These are phyloP conservation scores for Elsinoe perseae DNA, from an alignment of 2,329 filamentous ascomycete species.

Conservation along the genomic window DNA sequence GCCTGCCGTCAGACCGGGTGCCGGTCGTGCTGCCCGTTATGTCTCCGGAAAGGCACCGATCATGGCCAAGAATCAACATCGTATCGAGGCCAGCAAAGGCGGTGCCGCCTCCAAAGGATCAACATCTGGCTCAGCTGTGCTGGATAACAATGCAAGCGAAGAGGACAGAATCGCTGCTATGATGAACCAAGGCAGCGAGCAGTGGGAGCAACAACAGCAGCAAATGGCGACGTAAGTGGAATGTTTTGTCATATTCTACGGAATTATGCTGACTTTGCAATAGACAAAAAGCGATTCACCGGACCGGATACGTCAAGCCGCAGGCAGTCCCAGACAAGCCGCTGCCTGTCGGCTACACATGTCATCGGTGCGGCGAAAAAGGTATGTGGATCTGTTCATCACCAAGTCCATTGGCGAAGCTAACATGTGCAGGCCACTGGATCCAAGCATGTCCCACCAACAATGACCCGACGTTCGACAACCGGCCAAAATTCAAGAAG, in stretches of 20 bases:
- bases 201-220: constrained; percentile 90
- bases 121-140: constrained; percentile 52
- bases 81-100: constrained; percentile 54
- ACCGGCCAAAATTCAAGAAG: constrained; percentile 84
- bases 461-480: constrained; percentile 92
- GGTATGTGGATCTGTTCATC: constrained; percentile 37
- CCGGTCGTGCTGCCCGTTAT: constrained; percentile 86
- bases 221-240: constrained; percentile 69
- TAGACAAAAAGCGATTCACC: constrained; percentile 38
- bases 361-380: constrained; percentile 92
- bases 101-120: constrained; percentile 33
- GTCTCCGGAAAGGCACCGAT: constrained; percentile 93
- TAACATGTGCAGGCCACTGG: constrained; percentile 65
- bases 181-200: constrained; percentile 79
- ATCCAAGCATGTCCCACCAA: constrained; percentile 98
- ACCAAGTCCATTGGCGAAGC: constrained; percentile 11
- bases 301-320: constrained; percentile 47
- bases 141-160: constrained; percentile 77
- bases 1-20: constrained; percentile 75
- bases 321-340: constrained; percentile 83
- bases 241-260: constrained; percentile 17
- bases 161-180: constrained; percentile 91
- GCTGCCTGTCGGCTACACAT: constrained; percentile 88
- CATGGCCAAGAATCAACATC: constrained; percentile 71
- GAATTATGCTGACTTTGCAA: constrained; percentile 18